Evolutionary conservation across 345 rosid genomes (phyloP).

Genomic region (Melastoma malabathricum): DNA sequence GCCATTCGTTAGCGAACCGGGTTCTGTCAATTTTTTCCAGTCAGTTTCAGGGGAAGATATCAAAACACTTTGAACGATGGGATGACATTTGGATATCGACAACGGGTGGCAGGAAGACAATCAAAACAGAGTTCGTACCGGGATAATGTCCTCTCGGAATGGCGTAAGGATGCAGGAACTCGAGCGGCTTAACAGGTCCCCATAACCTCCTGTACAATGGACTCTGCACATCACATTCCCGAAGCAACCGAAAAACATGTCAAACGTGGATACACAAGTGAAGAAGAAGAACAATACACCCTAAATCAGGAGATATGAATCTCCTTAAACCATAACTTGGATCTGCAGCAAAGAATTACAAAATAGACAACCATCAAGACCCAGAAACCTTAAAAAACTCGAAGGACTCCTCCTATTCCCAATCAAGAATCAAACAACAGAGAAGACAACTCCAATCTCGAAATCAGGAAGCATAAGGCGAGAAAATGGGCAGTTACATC

Average conservation of each 20-base stretch:
- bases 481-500: conserved; percentile 33
- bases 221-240: conserved; percentile 30
- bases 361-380: no score
- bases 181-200: conserved; percentile 70
- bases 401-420: no score
- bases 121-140: conserved; percentile 31
- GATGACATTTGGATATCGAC: neutral
- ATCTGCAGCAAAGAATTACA: no score
- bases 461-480: neutral
- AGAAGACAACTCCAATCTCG: conserved; percentile 7
- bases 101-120: neutral
- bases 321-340: no score
- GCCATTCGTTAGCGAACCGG: conserved; percentile 44
- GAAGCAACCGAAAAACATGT: neutral
- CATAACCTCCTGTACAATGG: conserved; percentile 69
- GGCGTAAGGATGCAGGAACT: conserved; percentile 67
- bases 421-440: neutral
- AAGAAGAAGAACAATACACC: no score
- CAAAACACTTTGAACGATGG: neutral
- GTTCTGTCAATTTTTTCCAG: conserved; percentile 28
- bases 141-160: conserved; percentile 70
- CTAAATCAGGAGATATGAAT: no score
- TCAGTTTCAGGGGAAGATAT: neutral
- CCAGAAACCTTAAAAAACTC: no score
- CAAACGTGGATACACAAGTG: no score